Conservation (phyloP, 495 filamentous ascomycete species). For the Baudoinia panamericana region DNA sequence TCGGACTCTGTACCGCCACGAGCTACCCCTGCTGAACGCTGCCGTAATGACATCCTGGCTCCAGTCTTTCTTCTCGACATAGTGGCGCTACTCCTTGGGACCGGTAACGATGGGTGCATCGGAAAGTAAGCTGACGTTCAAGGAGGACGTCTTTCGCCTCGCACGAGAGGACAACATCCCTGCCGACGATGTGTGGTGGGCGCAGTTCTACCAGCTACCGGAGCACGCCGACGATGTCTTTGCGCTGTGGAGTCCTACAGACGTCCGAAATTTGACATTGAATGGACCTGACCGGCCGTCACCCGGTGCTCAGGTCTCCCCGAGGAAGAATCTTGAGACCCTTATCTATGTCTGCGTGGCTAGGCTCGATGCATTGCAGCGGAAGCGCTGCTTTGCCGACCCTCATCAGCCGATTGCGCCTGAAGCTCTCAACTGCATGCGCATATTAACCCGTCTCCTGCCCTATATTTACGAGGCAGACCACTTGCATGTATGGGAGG, state of each 20-base stretch:
- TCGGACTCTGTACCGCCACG: too few species aligned
- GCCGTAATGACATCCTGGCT: too few species aligned
- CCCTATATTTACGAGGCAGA: constrained; percentile 92
- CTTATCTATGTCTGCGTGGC: constrained; percentile 70
- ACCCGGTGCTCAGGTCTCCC: constrained; percentile 25
- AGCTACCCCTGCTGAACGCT: too few species aligned
- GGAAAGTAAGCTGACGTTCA: constrained; percentile 98
- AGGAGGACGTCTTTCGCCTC: constrained; percentile 94
- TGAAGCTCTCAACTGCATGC: constrained; percentile 85
- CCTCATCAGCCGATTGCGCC: constrained; percentile 61
- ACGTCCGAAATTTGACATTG: constrained; percentile 49
- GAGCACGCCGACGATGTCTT: constrained; percentile 94
- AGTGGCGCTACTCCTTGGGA: too few species aligned
- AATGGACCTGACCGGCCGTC: constrained; percentile 65
- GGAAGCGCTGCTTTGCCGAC: constrained; percentile 83
- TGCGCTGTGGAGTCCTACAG: constrained; percentile 83
- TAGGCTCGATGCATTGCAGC: constrained; percentile 65
- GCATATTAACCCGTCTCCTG: constrained; percentile 78
- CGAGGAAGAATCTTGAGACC: constrained; percentile 65
- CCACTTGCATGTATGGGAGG: constrained; percentile 73
- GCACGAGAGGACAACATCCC: constrained; percentile 83
- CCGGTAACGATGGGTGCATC: constrained; percentile 76
- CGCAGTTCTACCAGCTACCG: constrained; percentile 97
- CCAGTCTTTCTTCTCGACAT: too few species aligned
- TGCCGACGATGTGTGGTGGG: constrained; percentile 84